phyloP scores from a whole-genome alignment of 257 asterid genomes.

The Asclepias syriaca region DNA sequence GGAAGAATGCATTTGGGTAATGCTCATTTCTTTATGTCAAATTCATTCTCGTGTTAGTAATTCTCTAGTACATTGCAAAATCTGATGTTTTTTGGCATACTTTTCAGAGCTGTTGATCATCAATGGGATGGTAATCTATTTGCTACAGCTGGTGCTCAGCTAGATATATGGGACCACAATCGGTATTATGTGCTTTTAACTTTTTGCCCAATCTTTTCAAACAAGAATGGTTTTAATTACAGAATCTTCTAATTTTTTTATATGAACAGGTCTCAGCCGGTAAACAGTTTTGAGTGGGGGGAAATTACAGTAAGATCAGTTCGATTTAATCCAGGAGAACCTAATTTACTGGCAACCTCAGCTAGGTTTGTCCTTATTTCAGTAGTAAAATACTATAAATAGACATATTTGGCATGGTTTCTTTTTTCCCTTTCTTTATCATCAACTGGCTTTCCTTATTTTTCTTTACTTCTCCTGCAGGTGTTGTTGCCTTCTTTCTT shows the following conservation, averaged over 20 bases:
- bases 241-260: slow-evolving; percentile 18
- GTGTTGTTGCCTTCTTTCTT: neutral
- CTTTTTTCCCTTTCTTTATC: too few relatives aligned
- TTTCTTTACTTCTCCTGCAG: neutral
- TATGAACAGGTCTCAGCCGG: slow-evolving; percentile 80
- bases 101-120: slow-evolving; percentile 87
- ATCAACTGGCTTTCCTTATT: neutral
- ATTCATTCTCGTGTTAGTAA: neutral
- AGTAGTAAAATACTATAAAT: neutral
- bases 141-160: slow-evolving; percentile 97
- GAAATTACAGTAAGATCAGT: slow-evolving; percentile 61
- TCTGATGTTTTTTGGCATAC: neutral
- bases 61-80: neutral
- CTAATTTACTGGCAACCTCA: slow-evolving; percentile 78
- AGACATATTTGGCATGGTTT: neutral
- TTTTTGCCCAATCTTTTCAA: neutral
- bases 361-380: slow-evolving; percentile 48
- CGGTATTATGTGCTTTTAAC: slow-evolving; percentile 37
- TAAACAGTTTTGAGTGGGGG: slow-evolving; percentile 84
- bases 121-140: slow-evolving; percentile 82
- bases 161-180: slow-evolving; percentile 95
- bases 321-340: slow-evolving; percentile 95
- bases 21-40: slow-evolving; percentile 6
- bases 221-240: slow-evolving; percentile 4
- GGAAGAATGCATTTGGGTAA: slow-evolving; percentile 87